A percentile compares a stretch with the other conserved stretches of the same genome.
Conservation (phyloP, 768 basidiomycete species). For the Kwoniella heveanensis region DNA sequence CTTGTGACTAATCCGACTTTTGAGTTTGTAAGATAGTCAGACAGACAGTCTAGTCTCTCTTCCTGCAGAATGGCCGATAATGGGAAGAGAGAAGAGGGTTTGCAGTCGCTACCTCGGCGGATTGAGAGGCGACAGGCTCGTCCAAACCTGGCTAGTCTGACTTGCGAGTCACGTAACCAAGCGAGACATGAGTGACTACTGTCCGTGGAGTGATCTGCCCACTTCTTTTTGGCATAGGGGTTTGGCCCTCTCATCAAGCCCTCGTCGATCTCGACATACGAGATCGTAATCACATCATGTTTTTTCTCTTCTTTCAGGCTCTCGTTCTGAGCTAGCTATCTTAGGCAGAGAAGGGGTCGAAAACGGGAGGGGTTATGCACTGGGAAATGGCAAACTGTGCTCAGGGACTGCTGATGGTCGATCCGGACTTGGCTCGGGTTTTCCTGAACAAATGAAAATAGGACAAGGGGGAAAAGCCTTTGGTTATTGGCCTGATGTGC, state of each 20-base stretch:
- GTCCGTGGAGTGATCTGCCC: no score
- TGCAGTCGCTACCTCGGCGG: neutral
- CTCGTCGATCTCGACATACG: neutral
- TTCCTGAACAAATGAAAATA: neutral
- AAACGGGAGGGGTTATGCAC: neutral
- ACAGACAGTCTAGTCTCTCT: no score
- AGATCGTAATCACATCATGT: no score
- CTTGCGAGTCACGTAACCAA: slow-evolving; percentile 1
- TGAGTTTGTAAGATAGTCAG: neutral
- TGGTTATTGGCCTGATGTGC: no score
- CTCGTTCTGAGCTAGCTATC: no score
- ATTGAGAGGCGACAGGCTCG: neutral
- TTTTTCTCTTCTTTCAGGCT: no score
- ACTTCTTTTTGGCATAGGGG: no score
- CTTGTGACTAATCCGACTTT: neutral
- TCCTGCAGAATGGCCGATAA: neutral
- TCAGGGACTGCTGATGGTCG: no score
- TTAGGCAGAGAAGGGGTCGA: neutral
- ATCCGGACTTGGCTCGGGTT: slow-evolving; percentile 4
- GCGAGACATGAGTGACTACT: neutral
- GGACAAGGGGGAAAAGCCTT: no score
- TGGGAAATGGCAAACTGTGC: no score
- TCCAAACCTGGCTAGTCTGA: neutral
- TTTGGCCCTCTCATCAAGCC: no score
- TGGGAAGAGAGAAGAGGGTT: neutral